phyloP scores from a whole-genome alignment of 805 yeast genomes.

The Hanseniaspora valbyensis region DNA sequence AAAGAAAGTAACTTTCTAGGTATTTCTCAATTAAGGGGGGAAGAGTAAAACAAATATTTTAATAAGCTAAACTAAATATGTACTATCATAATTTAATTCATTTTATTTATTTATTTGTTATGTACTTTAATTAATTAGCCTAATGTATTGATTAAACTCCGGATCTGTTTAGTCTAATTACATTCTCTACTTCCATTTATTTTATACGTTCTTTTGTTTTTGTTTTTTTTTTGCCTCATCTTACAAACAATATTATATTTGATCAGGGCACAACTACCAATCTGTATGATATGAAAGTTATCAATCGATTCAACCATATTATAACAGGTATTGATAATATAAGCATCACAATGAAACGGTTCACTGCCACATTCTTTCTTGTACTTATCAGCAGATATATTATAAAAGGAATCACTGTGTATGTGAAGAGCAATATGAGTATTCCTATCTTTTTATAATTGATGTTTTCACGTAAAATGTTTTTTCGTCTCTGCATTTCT shows the following conservation, averaged over 20 bases:
- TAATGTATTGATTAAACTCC: no score
- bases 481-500: background rate
- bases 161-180: no score
- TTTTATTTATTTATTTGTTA: no score
- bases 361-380: background rate
- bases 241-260: no score
- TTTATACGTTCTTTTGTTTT: no score
- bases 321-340: background rate
- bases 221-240: background rate
- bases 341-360: background rate
- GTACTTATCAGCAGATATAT: background rate
- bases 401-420: slow-evolving; percentile 3
- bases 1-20: no score
- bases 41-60: no score
- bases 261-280: background rate
- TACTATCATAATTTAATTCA: no score
- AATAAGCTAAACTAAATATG: no score
- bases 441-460: slow-evolving; percentile 2
- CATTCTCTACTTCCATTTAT: no score
- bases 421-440: background rate
- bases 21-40: no score
- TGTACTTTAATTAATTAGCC: no score
- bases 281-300: slow-evolving; percentile 6
- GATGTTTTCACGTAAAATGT: background rate
- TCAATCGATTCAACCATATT: slow-evolving; percentile 5